Conservation (phyloP, 2,329 filamentous ascomycete species). For the Hypomyces perniciosus region DNA sequence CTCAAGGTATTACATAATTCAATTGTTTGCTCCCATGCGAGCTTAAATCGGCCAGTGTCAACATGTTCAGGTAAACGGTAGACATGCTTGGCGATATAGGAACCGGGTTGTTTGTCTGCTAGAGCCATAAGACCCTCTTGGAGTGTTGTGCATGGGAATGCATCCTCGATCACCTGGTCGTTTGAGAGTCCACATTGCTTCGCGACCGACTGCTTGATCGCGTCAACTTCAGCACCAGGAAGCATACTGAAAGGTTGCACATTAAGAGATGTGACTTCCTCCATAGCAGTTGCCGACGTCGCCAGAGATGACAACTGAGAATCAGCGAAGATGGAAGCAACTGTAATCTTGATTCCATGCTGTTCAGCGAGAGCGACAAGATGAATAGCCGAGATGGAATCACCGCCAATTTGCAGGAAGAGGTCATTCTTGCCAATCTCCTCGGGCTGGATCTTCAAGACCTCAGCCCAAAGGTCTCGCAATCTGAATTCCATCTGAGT, state of each 20-base stretch:
- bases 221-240: background rate
- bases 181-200: slow-evolving; percentile 3
- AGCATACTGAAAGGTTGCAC: background rate
- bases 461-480: slow-evolving; percentile 22
- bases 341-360: slow-evolving; percentile 1
- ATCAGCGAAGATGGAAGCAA: background rate
- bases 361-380: slow-evolving; percentile 32
- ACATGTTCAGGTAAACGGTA: slow-evolving; percentile 15
- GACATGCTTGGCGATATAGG: slow-evolving; percentile 29
- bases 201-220: background rate
- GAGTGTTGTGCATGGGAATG: slow-evolving; percentile 15
- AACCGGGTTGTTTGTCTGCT: slow-evolving; percentile 23
- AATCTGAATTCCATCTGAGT: slow-evolving; percentile 1
- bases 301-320: background rate
- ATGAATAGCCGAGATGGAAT: slow-evolving; percentile 39
- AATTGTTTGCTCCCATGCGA: slow-evolving; percentile 11
- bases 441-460: slow-evolving; percentile 23
- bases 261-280: background rate
- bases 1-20: slow-evolving; percentile 1
- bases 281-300: background rate
- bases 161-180: slow-evolving; percentile 1
- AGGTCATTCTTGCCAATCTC: slow-evolving; percentile 18
- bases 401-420: slow-evolving; percentile 25
- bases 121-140: slow-evolving; percentile 35
- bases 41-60: slow-evolving; percentile 13